Conservation (phyloP, 73 alveolate species). For the Blepharisma stoltei region DNA sequence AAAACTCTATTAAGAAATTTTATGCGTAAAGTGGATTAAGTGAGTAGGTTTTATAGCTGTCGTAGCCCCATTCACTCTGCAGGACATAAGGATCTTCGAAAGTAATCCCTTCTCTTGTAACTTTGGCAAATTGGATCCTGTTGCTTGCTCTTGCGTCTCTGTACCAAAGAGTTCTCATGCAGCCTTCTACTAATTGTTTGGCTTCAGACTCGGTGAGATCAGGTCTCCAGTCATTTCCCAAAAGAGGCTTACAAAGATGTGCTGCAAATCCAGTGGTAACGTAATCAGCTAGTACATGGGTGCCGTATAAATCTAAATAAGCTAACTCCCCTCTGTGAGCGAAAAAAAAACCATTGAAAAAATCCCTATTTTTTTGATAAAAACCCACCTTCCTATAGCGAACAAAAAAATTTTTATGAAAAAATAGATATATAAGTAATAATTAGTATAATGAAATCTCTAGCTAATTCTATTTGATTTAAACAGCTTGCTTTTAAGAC, state of each 20-base stretch:
- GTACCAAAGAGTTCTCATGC: constrained; percentile 59
- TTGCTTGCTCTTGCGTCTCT: constrained; percentile 64
- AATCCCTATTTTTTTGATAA: too few species aligned
- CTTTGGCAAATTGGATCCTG: constrained; percentile 55
- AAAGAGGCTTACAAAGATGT: constrained; percentile 50
- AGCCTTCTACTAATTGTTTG: constrained; percentile 43
- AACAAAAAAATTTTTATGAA: too few species aligned
- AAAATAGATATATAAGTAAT: too few species aligned
- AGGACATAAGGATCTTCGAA: constrained; percentile 35
- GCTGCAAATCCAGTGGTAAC: constrained; percentile 59
- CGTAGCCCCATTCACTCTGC: constrained; percentile 29
- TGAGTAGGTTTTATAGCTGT: constrained; percentile 8
- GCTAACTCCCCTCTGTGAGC: too few species aligned
- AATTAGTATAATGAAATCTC: too few species aligned
- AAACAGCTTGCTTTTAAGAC: too few species aligned
- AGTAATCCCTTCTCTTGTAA: constrained; percentile 29
- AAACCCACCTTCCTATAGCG: too few species aligned
- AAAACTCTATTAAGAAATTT: not conserved
- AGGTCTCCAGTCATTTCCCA: constrained; percentile 46
- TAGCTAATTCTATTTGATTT: constrained; percentile 47
- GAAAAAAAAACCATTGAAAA: too few species aligned
- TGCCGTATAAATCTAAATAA: constrained; percentile 58
- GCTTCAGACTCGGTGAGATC: constrained; percentile 61
- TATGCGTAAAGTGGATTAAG: constrained; percentile 11
- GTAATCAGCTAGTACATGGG: constrained; percentile 49